A percentile compares a stretch with the other conserved stretches of the same genome.
These are phyloP conservation scores for Ogataea wickerhamii DNA, from an alignment of 805 yeast species.

Conservation along the genomic window DNA sequence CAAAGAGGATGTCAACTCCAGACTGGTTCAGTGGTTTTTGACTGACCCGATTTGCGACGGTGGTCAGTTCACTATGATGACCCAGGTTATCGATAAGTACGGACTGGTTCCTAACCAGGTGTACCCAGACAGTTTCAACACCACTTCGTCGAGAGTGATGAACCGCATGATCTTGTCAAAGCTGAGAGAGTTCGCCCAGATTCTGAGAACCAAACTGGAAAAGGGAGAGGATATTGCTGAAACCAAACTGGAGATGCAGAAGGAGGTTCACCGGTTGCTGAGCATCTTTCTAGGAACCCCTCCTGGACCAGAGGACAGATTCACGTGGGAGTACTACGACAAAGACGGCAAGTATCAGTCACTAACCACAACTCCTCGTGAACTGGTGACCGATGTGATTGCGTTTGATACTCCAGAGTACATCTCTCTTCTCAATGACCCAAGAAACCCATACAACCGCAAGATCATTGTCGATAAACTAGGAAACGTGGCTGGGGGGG, in stretches of 20 bases:
- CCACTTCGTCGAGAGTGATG: slow-evolving; percentile 49
- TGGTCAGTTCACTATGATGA: slow-evolving; percentile 84
- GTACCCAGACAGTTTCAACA: slow-evolving; percentile 63
- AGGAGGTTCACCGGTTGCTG: slow-evolving; percentile 61
- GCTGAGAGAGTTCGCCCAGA: slow-evolving; percentile 74
- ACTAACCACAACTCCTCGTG: slow-evolving; percentile 56
- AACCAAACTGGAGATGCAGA: slow-evolving; percentile 41
- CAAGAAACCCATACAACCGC: slow-evolving; percentile 65
- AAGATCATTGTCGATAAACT: slow-evolving; percentile 69
- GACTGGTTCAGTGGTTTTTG: slow-evolving; percentile 64
- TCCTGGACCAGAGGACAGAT: slow-evolving; percentile 64
- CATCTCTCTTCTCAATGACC: slow-evolving; percentile 76
- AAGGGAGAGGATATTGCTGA: slow-evolving; percentile 39
- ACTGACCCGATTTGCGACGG: slow-evolving; percentile 74
- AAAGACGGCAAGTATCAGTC: slow-evolving; percentile 54
- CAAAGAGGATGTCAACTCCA: slow-evolving; percentile 61
- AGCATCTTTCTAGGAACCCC: slow-evolving; percentile 74
- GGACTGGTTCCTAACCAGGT: slow-evolving; percentile 74
- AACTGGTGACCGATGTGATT: slow-evolving; percentile 56
- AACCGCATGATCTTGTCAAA: slow-evolving; percentile 64
- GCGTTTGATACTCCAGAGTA: slow-evolving; percentile 47
- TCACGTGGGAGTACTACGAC: slow-evolving; percentile 73
- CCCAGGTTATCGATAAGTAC: slow-evolving; percentile 72
- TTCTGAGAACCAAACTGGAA: slow-evolving; percentile 48
- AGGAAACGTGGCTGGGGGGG: slow-evolving; percentile 71